Evolutionary conservation across 2,329 filamentous ascomycete genomes (phyloP).

Genomic region (Colletotrichum filicis): DNA sequence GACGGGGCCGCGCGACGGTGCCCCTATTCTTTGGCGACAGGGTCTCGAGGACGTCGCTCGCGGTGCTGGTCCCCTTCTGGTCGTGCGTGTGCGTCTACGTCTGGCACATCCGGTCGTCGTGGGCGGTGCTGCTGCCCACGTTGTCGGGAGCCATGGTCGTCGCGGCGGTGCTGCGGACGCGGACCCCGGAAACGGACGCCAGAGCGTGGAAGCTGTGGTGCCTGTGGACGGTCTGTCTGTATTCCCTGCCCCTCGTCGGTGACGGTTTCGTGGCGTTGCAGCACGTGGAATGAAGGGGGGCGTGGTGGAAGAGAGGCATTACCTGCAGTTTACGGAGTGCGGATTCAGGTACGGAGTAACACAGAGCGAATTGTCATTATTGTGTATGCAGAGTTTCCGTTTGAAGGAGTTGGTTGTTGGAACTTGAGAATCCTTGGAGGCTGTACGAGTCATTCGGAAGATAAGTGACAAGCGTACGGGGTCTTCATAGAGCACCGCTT

Average conservation of each 20-base stretch:
- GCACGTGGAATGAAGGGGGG: slow-evolving; percentile 7
- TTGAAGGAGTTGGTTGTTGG: slow-evolving; percentile 1
- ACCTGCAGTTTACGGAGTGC: background rate
- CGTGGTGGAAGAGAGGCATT: background rate
- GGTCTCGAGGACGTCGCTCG: slow-evolving; percentile 18
- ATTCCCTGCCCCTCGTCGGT: slow-evolving; percentile 27
- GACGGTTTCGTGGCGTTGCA: slow-evolving; percentile 25
- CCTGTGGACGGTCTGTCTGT: slow-evolving; percentile 32
- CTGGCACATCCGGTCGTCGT: slow-evolving; percentile 13
- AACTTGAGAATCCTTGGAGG: background rate
- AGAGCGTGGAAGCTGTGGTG: slow-evolving; percentile 31
- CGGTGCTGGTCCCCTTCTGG: slow-evolving; percentile 22
- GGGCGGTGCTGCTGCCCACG: slow-evolving; percentile 4
- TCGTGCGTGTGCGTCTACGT: slow-evolving; percentile 19
- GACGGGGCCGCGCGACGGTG: slow-evolving; percentile 40
- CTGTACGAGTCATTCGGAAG: slow-evolving; percentile 21
- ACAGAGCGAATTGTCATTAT: background rate
- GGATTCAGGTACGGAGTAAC: too few relatives aligned
- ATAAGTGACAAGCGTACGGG: background rate
- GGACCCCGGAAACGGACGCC: slow-evolving; percentile 27
- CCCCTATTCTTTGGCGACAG: slow-evolving; percentile 42
- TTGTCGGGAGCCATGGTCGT: slow-evolving; percentile 24
- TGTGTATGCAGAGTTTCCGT: background rate
- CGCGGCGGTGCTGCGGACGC: slow-evolving; percentile 15
- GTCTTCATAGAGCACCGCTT: too few relatives aligned